These are phyloP conservation scores for Colletotrichum musae DNA, from an alignment of 2,329 filamentous ascomycete species.

Conservation along the genomic window DNA sequence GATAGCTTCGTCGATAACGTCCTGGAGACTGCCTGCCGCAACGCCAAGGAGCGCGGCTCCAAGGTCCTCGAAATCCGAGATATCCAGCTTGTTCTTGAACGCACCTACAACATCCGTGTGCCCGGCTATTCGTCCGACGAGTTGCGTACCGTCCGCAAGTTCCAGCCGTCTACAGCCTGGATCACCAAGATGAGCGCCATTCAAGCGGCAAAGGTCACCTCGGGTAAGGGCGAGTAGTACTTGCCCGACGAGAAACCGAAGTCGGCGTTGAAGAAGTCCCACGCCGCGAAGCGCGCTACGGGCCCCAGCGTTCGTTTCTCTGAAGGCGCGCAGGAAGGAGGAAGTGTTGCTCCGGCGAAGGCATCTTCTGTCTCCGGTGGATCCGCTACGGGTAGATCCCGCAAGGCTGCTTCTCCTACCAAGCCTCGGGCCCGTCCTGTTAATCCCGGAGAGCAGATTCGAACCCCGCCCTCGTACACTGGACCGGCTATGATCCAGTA, in stretches of 20 bases:
- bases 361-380: background rate
- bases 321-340: slow-evolving; percentile 12
- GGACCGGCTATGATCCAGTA: slow-evolving; percentile 12
- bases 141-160: slow-evolving; percentile 92
- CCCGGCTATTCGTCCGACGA: slow-evolving; percentile 96
- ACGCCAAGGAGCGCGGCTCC: slow-evolving; percentile 92
- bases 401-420: slow-evolving; percentile 14
- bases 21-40: slow-evolving; percentile 86
- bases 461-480: background rate
- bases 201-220: slow-evolving; percentile 89
- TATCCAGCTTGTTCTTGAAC: slow-evolving; percentile 85
- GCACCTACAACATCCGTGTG: slow-evolving; percentile 91
- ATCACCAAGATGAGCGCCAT: slow-evolving; percentile 98
- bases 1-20: slow-evolving; percentile 97
- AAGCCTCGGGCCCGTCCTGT: background rate
- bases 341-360: background rate
- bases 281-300: background rate
- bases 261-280: slow-evolving; percentile 16
- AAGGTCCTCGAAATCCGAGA: slow-evolving; percentile 92
- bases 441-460: background rate
- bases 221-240: slow-evolving; percentile 69
- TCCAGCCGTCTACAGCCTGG: slow-evolving; percentile 90
- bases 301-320: slow-evolving; percentile 27
- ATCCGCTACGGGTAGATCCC: slow-evolving; percentile 9
- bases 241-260: slow-evolving; percentile 20